Evolutionary conservation across 1,284 basidiomycete species (phyloP), one percentile per base, ranked within the genome.

Genomic region (Cryptococcus jaspeensis): DNA sequence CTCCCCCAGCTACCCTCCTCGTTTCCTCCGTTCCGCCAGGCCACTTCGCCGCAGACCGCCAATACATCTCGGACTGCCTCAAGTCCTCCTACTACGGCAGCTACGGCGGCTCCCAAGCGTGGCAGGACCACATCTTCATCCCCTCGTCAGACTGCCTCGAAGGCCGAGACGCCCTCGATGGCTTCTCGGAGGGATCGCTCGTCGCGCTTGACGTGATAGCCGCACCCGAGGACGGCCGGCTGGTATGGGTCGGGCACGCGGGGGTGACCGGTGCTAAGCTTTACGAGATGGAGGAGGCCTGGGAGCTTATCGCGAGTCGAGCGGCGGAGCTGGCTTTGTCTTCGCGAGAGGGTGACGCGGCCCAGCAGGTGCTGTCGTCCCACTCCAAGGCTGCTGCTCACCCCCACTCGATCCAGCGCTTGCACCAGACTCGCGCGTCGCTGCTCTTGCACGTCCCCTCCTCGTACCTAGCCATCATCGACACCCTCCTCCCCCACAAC

Each of bases 181-280:
- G 23, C 12, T 45, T 66, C 38, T 23, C 39, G 13, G 36, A 43
- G 2, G 72, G 64, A 9, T 62, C 60, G 1, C 20, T 71, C 35
- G 57, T 56, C 2, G 60, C 59, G 8, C 37, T 69, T 16, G 47
- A 46, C 1, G 11, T 43, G 20, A 48, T 44, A 11, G 37, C 38
- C 1, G 38, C 52, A 13, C 43, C 25, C 13, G 58, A 64, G 5
- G 46, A 45, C 2, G 59, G 61, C 15, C 39, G 65, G n/a, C 23
- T 74, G 3, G 64, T 75, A 9, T 75, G 74, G 74, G 63, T 74
- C 25, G 74, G 74, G 12, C 66, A 63, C 39, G 70, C 70, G 20
- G 74, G 72, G 5, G 66, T 73, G 2, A 61, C 54, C 20, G 36
- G 32, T 25, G 15, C 46, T 25, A 20, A 5, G 5, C 18, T 32